Evolutionary conservation across 768 basidiomycete genomes (phyloP), one percentile per base, ranked within the genome.

Genomic region (Boletus coccyginus): DNA sequence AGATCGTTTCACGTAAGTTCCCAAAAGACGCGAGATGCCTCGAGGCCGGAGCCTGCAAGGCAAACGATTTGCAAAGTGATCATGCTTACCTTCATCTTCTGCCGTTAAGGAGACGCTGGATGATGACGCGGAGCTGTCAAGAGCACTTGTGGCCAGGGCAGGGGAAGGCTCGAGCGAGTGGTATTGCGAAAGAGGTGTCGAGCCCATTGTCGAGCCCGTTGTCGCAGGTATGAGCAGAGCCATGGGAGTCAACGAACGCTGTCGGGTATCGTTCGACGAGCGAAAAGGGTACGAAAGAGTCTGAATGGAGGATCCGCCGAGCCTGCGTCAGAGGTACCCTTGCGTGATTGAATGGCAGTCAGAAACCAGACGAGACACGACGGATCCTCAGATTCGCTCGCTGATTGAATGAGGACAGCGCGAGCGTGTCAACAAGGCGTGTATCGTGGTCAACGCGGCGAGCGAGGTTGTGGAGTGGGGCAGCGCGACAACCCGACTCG

Each of bases 81-180:
- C 60, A 46, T 61, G 62, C 78, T 58, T 63, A 86, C 88, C 89
- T 76, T 88, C 85, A 67, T 90, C 87, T 53, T 76, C 81, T 56
- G 69, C 69, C 71, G 77, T 75, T 60, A 85, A 72, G 27, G 86
- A 85, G 35, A 74, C 55, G 53, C 75, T 80, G 35, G 86, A 86
- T 9, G 87, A 67, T 5, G 76, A 77, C 17, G 62, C 63, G 31
- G 60, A 62, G 46, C 67, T 62, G 41, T 64, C 59, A 17, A 71
- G 67, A 13, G 55, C 19, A 48, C 58, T 60, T 21, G 60, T 57
- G 52, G 38, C 51, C 51, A 53, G 24, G 19, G 64, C 59, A 14
- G 70, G 70, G 7, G 70, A 71, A 6, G 71, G 68, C 11, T 52
- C 59, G 55, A 72, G 70, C 8, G 70, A 73, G 50, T 70, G 70